Evolutionary conservation across 768 basidiomycete species (phyloP).

Genomic region (Tricholoma matsutake): DNA sequence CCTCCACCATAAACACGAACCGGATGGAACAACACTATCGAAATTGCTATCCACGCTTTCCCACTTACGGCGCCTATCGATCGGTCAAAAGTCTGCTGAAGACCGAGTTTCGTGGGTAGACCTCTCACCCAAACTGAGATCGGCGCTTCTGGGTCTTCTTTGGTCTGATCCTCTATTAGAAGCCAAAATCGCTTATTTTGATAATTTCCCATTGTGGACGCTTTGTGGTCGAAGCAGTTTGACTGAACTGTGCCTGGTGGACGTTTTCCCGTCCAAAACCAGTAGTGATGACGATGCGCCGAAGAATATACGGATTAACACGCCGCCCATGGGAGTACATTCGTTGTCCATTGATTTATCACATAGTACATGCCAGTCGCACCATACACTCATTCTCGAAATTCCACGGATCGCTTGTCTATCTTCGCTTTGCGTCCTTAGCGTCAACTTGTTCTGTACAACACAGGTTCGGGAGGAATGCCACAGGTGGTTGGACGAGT

Average conservation of each 20-base stretch:
- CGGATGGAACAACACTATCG: background rate
- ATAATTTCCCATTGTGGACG: background rate
- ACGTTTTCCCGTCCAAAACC: background rate
- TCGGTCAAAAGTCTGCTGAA: background rate
- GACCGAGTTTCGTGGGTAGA: background rate
- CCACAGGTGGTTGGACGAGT: background rate
- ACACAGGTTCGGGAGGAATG: background rate
- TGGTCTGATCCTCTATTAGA: background rate
- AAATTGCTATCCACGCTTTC: background rate
- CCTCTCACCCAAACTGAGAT: background rate
- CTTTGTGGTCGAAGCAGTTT: background rate
- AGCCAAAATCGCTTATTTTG: background rate
- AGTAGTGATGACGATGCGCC: background rate
- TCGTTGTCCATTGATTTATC: background rate
- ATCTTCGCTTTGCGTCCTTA: background rate
- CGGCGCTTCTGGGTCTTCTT: background rate
- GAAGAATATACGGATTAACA: background rate
- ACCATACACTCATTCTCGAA: background rate
- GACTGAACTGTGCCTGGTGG: background rate
- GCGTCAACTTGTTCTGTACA: background rate
- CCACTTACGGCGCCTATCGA: background rate
- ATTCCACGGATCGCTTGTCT: background rate
- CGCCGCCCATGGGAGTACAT: background rate
- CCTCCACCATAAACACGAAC: background rate
- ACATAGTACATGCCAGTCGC: background rate